Evolutionary conservation across 192 early-diverging fungal genomes (phyloP), one percentile per base, ranked within the genome.

Genomic region (Podila clonocystis): DNA sequence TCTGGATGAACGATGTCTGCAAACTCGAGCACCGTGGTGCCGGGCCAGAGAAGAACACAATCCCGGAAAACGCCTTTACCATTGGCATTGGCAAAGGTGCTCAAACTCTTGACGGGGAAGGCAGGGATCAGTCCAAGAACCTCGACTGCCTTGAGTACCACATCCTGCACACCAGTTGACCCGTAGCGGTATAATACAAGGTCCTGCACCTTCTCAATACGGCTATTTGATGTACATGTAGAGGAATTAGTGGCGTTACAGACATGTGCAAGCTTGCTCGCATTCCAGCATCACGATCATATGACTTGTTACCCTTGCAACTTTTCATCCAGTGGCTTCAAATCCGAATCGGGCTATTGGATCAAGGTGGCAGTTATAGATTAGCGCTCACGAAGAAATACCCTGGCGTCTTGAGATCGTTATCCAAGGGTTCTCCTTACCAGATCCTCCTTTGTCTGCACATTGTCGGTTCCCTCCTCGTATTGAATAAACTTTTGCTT

Each of bases 131-230:
- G 77, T 0, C 92, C 90, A 9, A 94, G 72, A 8, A 87, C 73
- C 28, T 92, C 87, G 1, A 96, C 89, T 0, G 90, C 92, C 22
- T 86, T 80, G 38, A 86, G 73, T 60, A 96, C 67, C 1, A 91
- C 88, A 9, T 94, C 91, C 52, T 90, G 91, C 9, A 95, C 92
- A n/a, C 94, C 94, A 5, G 94, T 95, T 9, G 87, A 89, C 19
- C 93, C 94, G 80, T 94, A 96, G 9, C 94, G 89, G 69, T 95
- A 96, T 68, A 96, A 65, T 1, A 96, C 94, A 50, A 95, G 75
- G 61, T 95, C 94, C 66, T 89, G 88, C 13, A 92, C 87, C 45
- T 89, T 90, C 22, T 89, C 89, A 31, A 92, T 77, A 31, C 91
- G 73, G 24, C 89, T 82, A 31, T 36, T 24, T n/a, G 57, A 22